Percentiles rank a stretch among this genome's conserved stretches.
Evolutionary conservation across 768 basidiomycete species (phyloP).

Genomic region (Phlebiopsis gigantea): DNA sequence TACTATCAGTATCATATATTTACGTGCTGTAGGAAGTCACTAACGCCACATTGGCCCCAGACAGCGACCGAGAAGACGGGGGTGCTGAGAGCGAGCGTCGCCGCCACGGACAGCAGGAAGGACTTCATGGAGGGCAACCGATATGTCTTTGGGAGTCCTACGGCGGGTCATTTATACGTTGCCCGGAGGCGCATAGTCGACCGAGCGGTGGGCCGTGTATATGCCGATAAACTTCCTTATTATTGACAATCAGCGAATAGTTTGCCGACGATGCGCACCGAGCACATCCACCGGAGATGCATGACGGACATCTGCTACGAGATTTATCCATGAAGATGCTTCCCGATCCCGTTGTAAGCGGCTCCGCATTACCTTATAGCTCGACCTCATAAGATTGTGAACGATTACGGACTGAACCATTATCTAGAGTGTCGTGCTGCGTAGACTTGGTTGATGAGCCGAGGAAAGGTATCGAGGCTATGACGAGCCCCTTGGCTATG

Average conservation of each 20-base stretch:
- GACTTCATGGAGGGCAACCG: constrained; percentile 19
- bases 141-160: background rate
- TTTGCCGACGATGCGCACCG: background rate
- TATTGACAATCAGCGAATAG: background rate
- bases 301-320: background rate
- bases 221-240: background rate
- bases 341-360: background rate
- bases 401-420: too few species aligned
- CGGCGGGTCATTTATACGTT: background rate
- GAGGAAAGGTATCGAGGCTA: too few species aligned
- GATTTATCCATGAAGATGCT: background rate
- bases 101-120: constrained; percentile 18
- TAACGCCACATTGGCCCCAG: constrained; percentile 46
- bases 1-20: background rate
- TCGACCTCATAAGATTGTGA: too few species aligned
- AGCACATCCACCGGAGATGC: background rate
- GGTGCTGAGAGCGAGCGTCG: constrained; percentile 19
- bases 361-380: too few species aligned
- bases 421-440: too few species aligned
- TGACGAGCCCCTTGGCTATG: too few species aligned
- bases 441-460: too few species aligned
- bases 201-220: background rate
- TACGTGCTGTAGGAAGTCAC: constrained; percentile 6
- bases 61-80: constrained; percentile 30
- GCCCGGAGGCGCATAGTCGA: background rate